Evolutionary conservation across 2,329 filamentous ascomycete genomes (phyloP).

Genomic region (Chaetoscypha palmicola): DNA sequence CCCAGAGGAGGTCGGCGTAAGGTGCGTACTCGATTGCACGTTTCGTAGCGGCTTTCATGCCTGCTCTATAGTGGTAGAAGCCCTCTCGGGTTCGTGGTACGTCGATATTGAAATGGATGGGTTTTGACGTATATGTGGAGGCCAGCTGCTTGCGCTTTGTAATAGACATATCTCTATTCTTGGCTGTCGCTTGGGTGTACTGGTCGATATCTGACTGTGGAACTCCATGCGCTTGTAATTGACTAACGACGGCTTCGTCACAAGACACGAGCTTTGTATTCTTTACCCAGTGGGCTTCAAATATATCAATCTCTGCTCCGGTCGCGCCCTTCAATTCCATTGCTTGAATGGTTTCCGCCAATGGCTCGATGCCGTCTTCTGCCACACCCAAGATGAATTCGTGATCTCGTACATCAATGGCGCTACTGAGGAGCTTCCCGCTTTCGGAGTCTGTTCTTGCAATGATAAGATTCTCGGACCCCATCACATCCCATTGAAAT

Average conservation of each 20-base stretch:
- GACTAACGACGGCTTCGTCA: constrained; percentile 78
- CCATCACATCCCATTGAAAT: constrained; percentile 99
- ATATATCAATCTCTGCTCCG: constrained; percentile 75
- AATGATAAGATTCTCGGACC: constrained; percentile 87
- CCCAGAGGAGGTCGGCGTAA: constrained; percentile 92
- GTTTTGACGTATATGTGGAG: constrained; percentile 55
- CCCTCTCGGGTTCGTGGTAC: constrained; percentile 89
- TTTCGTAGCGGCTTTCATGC: constrained; percentile 82
- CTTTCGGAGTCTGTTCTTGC: constrained; percentile 94
- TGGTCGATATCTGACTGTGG: constrained; percentile 55
- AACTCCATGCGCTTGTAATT: constrained; percentile 61
- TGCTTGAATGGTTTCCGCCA: constrained; percentile 80
- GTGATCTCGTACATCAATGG: constrained; percentile 90
- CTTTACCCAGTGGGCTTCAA: constrained; percentile 85
- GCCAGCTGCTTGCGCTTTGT: constrained; percentile 70
- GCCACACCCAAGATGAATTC: constrained; percentile 91
- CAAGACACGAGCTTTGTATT: constrained; percentile 79
- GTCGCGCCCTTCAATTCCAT: constrained; percentile 80
- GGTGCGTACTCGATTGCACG: constrained; percentile 86
- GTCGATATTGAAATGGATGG: constrained; percentile 83
- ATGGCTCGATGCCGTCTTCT: constrained; percentile 64
- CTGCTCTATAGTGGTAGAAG: constrained; percentile 83
- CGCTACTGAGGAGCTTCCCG: constrained; percentile 80
- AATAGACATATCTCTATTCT: constrained; percentile 69
- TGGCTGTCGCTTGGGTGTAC: constrained; percentile 56